phyloP scores from a whole-genome alignment of 2,329 filamentous ascomycete species.

The Fusarium coffeatum region DNA sequence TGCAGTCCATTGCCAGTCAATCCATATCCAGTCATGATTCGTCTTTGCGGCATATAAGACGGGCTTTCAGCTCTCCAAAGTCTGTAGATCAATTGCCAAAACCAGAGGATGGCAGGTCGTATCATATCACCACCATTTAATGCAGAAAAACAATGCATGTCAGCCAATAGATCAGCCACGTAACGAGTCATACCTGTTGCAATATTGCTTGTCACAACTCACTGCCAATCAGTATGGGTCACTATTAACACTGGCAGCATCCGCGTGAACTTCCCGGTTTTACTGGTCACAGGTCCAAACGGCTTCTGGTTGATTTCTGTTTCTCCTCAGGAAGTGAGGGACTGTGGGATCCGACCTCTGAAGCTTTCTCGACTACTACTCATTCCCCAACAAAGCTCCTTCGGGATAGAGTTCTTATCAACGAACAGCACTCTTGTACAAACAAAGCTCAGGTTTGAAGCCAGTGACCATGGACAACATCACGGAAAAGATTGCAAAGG shows the following conservation, averaged over 20 bases:
- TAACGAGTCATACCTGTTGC: background rate
- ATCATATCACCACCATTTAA: no score
- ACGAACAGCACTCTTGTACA: no score
- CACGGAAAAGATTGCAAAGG: slow-evolving; percentile 5
- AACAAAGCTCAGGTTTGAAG: background rate
- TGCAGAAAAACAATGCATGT: background rate
- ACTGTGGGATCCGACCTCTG: background rate
- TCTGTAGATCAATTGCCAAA: background rate
- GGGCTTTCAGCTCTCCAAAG: background rate
- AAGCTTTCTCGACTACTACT: no score
- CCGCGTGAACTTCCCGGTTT: fast-evolving
- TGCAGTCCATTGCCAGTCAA: background rate
- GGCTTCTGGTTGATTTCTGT: fast-evolving
- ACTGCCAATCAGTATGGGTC: fast-evolving
- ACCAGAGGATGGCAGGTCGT: background rate
- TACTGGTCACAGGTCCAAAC: background rate
- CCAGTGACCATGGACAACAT: background rate
- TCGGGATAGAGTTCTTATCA: no score
- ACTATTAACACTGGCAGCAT: background rate
- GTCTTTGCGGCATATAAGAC: background rate
- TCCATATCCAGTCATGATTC: background rate
- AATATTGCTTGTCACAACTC: fast-evolving
- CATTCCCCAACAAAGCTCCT: no score
- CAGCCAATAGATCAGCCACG: slow-evolving; percentile 6
- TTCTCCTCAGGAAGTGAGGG: background rate